Conservation (phyloP, 2,329 filamentous ascomycete species). For the Talaromyces marneffei region DNA sequence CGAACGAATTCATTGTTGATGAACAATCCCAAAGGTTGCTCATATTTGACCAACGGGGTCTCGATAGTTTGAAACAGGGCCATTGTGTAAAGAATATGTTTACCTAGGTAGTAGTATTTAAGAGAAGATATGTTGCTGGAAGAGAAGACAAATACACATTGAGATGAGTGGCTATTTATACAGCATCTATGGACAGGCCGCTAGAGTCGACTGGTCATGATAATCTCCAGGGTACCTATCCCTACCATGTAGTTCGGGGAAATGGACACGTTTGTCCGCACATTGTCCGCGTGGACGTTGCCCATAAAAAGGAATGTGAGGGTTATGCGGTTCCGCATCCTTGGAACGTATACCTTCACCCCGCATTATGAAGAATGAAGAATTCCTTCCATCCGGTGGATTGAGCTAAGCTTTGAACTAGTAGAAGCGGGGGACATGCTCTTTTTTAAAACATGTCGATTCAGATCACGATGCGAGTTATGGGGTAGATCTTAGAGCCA, state of each 20-base stretch:
- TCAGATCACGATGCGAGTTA: background rate
- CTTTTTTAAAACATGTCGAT: background rate
- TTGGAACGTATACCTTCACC: background rate
- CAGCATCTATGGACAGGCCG: background rate
- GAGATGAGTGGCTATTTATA: slow-evolving; percentile 7
- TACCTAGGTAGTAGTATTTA: background rate
- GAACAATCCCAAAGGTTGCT: slow-evolving; percentile 37
- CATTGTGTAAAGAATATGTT: background rate
- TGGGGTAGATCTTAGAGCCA: background rate
- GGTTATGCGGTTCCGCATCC: slow-evolving; percentile 5
- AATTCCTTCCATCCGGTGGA: background rate
- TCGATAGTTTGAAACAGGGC: slow-evolving; percentile 5
- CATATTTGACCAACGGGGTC: background rate
- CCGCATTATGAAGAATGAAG: background rate
- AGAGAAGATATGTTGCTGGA: background rate
- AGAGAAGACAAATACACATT: background rate
- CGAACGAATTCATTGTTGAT: slow-evolving; percentile 81
- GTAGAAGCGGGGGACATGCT: background rate
- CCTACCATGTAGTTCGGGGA: background rate
- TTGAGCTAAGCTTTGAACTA: background rate
- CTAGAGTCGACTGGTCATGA: background rate
- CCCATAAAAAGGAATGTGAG: too few relatives aligned
- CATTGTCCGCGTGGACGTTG: too few relatives aligned
- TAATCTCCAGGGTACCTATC: background rate
- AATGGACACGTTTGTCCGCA: background rate